phyloP scores from a whole-genome alignment of 176 grass and related monocot species.

The Musa troglodytarum region DNA sequence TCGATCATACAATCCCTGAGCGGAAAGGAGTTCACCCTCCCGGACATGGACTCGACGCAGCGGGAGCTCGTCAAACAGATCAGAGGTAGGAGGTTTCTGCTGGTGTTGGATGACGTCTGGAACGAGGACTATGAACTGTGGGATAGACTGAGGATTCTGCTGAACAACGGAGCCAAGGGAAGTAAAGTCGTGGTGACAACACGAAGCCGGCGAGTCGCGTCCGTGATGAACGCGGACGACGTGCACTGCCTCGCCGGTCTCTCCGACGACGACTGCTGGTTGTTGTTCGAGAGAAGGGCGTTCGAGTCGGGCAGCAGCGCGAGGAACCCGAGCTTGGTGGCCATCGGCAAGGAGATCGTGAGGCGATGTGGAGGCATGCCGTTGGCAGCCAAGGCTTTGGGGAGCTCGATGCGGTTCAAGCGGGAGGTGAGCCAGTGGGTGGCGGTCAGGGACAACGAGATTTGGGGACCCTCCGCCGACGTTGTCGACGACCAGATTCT shows the following conservation, averaged over 20 bases:
- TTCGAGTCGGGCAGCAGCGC: neutral
- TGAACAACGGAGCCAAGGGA: neutral
- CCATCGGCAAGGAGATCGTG: constrained; percentile 15
- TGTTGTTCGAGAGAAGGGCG: neutral
- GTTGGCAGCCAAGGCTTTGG: constrained; percentile 20
- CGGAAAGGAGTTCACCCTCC: neutral
- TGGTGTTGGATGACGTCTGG: constrained; percentile 31
- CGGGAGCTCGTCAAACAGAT: neutral
- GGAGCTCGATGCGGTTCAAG: constrained; percentile 9
- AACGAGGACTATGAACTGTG: constrained; percentile 14
- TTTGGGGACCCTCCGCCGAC: neutral
- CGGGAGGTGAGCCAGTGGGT: neutral
- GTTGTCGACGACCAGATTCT: constrained; percentile 8
- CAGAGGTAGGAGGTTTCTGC: constrained; percentile 5
- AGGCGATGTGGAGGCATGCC: constrained; percentile 22
- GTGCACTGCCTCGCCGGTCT: neutral
- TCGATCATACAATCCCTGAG: neutral
- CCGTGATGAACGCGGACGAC: neutral
- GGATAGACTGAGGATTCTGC: constrained; percentile 12
- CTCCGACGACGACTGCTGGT: neutral
- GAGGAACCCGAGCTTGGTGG: neutral
- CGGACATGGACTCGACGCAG: neutral
- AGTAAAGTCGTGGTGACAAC: constrained; percentile 26
- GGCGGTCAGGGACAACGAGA: constrained; percentile 6
- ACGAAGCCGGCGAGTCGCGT: constrained; percentile 7